phyloP scores from a whole-genome alignment of 345 rosid species.

The Eucalyptus tenuipes region DNA sequence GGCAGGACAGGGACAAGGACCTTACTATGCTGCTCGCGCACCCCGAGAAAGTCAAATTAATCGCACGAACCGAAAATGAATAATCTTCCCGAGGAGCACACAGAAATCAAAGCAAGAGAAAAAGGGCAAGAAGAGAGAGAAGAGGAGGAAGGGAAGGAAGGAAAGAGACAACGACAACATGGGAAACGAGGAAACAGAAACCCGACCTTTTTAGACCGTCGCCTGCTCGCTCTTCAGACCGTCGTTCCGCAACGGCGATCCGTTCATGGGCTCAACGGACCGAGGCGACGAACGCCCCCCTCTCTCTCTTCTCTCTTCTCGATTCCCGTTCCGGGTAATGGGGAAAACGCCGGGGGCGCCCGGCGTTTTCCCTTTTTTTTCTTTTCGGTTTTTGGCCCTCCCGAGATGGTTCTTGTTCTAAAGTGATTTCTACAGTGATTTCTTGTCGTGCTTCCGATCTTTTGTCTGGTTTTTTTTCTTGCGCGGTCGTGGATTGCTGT shows the following conservation, averaged over 20 bases:
- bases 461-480: neutral
- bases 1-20: neutral
- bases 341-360: neutral
- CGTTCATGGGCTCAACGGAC: neutral
- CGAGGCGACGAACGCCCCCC: neutral
- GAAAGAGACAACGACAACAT: neutral
- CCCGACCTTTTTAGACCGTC: neutral
- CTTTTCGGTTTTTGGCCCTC: neutral
- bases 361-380: neutral
- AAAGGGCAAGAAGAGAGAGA: neutral
- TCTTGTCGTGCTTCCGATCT: neutral
- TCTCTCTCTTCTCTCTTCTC: neutral
- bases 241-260: neutral
- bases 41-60: neutral
- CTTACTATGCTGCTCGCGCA: neutral
- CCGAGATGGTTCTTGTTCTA: neutral
- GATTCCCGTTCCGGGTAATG: neutral
- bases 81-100: neutral
- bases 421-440: neutral
- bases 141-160: too few relatives aligned
- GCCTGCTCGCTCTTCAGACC: neutral
- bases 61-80: neutral
- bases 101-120: neutral
- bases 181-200: neutral
- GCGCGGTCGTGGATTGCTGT: neutral